Evolutionary conservation across 495 filamentous ascomycete species (phyloP), one percentile per base, ranked within the genome.

Genomic region (Lindgomyces ingoldianus): DNA sequence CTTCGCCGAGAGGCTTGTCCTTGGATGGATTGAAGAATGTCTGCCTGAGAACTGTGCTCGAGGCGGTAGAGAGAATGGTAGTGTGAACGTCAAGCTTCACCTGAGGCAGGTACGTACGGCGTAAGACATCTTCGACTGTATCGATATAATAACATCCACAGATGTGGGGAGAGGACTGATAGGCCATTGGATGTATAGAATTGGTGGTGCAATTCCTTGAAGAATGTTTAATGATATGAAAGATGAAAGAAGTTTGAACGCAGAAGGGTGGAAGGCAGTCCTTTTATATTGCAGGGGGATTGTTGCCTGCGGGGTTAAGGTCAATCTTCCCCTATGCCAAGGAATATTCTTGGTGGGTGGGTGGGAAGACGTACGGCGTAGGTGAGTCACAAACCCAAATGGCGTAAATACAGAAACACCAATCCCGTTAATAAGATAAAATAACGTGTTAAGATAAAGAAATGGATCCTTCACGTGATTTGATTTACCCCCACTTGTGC

Each of bases 21-120:
- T 64, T 45, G 0, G 77, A 80, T 0, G 83, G 77, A 60, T 87
- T 89, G 58, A 74, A 68, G 63, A 87, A 90, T 1, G 78, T 84
- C 69, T 90, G 87, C 0, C 77, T 86, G 42, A 90, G 76, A 3
- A 74, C 71, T 4, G 86, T 88, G 6, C 81, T 78, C 3, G 83
- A 84, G 33, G 82, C 79, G 11, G 79, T 79, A 4, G 83, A 80
- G 16, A 84, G 67, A 54, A 89, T 81, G 9, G 77, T 78, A 11
- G 82, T 78, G 49, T 87, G 80, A 24, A 77, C 79, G 36, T 78
- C 65, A 46, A 85, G 74, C 4, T 77, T 72, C 4, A 86, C 69
- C 18, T 83, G 81, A 4, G 86, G 85, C 2, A 89, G 77, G 63
- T 83, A 85, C 16, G 22, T 41, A 8, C 65, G 49, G n/a, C 45